Base-by-base conservation (phyloP, 192 early-diverging fungal genomes). In the Pilobolus umbonatus region DNA sequence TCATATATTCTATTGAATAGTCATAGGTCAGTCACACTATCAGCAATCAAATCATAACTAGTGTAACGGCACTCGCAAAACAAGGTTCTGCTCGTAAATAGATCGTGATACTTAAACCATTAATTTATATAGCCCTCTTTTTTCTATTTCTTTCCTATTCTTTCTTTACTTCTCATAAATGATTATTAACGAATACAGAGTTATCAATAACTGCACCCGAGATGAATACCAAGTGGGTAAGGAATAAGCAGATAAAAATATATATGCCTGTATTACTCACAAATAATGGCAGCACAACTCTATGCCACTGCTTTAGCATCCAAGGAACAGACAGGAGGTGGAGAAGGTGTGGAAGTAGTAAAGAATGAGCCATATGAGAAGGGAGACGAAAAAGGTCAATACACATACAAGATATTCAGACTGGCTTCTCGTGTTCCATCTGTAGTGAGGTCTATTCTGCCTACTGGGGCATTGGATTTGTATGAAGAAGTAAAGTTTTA, bases 311-410 rank as follows among this genome's bases (percentile, higher is more conserved):
- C 87, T 42, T 74, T 86, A 73, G 84, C 85, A 67, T 88, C 87
- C 15, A 81, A 86, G 58, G 83, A 80, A 49, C 83, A 88, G 65
- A 90, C 87, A 7, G 87, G 88, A 32, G 84, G 82, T 19, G 88
- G 88, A 42, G 88, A 90, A 63, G 88, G 88, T 52, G 88, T 90
- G 39, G 85, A 90, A 73, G 83, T 90, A 31, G 32, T 84, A 9
- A 76, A 79, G 63, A 90, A 90, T 57, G 87, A 88, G 57, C 88
- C 87, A 14, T 90, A 90, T 65, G 82, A 86, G 49, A 79, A 88
- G 61, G 79, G 80, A 54, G 51, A 76, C 30, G 52, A 54, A 36
- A 54, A 24, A 12, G 52, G 52, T 42, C 88, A 90, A 71, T 90
- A 83, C 64, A 90, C 88, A 31, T 81, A 84, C 76, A 90, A 90